Base-by-base conservation (phyloP, 495 filamentous ascomycete genomes). In the Wilcoxina mikolae region DNA sequence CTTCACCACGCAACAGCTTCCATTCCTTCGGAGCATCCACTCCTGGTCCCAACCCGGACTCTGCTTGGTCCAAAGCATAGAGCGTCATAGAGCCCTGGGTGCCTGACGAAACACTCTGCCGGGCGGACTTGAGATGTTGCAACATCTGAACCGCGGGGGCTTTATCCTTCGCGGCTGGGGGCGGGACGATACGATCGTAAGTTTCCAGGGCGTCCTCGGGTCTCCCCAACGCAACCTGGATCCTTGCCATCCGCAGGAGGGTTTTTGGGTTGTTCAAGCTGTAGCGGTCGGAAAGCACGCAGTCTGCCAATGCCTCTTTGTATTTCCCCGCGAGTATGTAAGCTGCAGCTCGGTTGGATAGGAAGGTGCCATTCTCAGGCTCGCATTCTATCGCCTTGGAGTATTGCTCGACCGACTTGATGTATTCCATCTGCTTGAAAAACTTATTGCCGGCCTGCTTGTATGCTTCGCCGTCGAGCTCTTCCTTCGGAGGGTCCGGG, bases 381-480 rank as follows among this genome's bases (percentile, higher is more conserved):
- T 84, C 78, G 51, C 82, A 74, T 58, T 89, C 83, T 64, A 96
- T 82, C 53, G 91, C 91, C 77, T 94, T 95, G 49, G 83, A 88
- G 66, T 96, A 98, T 66, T 94, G 85, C 58, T 84, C 77, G 63
- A 95, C 84, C 20, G 93, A 90, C 59, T 81, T 80, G 35, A 72
- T 70, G 66, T 88, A 98, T 59, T 95, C 82, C 61, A 81, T 82
- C 54, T 84, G 81, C 73, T 95, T 95, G 75, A 94, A 98, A 64
- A 84, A 90, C 62, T 89, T 93, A 72, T 98, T 98, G 27, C 91
- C 91, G 24, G 84, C 78, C 60, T 85, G 76, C 72, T 98, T 98
- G 76, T 81, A 93, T 18, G 76, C 76, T 67, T 96, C 91, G 3
- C 88, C 86, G 60, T 94, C 83, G 49, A 39, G 55, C 39, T 51